Evolutionary conservation across 1,284 basidiomycete species (phyloP).

Genomic region (Moniliophthora roreri): DNA sequence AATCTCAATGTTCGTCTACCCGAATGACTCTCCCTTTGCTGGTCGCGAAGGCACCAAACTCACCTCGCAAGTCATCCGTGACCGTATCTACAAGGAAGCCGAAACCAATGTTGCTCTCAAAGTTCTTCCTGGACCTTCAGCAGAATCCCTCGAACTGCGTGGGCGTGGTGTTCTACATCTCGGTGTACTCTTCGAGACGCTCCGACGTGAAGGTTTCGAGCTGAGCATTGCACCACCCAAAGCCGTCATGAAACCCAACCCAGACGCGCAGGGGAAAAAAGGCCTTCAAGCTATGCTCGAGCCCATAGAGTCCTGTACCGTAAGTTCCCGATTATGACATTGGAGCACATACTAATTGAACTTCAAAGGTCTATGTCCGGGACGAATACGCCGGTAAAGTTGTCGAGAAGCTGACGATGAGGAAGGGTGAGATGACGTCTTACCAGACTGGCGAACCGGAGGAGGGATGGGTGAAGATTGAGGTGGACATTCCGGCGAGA

Average conservation of each 20-base stretch:
- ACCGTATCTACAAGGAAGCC: slow-evolving; percentile 46
- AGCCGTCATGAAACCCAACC: slow-evolving; percentile 44
- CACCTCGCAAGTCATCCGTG: slow-evolving; percentile 45
- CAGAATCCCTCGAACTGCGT: slow-evolving; percentile 45
- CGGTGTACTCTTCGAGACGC: slow-evolving; percentile 45
- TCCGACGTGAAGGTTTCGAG: slow-evolving; percentile 47
- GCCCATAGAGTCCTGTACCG: slow-evolving; percentile 42
- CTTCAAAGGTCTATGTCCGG: too few relatives aligned
- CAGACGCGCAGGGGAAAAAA: slow-evolving; percentile 22
- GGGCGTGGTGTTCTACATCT: slow-evolving; percentile 49
- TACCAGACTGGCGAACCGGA: slow-evolving; percentile 32
- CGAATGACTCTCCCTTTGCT: slow-evolving; percentile 45
- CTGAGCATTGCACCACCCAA: slow-evolving; percentile 44
- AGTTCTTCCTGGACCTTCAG: slow-evolving; percentile 45
- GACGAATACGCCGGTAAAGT: slow-evolving; percentile 44
- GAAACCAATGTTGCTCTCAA: slow-evolving; percentile 47
- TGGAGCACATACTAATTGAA: too few relatives aligned
- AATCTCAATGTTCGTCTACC: slow-evolving; percentile 44
- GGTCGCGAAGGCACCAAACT: slow-evolving; percentile 44
- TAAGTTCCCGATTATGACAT: too few relatives aligned
- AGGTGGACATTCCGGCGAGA: slow-evolving; percentile 45
- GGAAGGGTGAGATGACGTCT: slow-evolving; percentile 44
- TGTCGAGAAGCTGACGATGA: slow-evolving; percentile 46
- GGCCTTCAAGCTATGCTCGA: slow-evolving; percentile 29
- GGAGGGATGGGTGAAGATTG: slow-evolving; percentile 42